Conservation (phyloP, 192 early-diverging fungal genomes). For the Coemansia sp. region DNA sequence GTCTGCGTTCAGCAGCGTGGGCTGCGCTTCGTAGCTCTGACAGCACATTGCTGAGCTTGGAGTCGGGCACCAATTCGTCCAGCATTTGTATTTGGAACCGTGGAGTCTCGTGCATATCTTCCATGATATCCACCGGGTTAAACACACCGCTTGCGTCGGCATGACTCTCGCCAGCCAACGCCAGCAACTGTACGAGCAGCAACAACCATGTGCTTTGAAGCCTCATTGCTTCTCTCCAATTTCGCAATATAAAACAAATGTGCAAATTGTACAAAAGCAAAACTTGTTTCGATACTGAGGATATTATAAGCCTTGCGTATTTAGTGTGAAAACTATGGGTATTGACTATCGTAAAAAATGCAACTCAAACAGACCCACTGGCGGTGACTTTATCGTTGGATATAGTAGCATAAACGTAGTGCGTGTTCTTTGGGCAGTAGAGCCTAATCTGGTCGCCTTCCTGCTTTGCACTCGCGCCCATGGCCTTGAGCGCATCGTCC, state of each 20-base stretch:
- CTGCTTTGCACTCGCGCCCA: slow-evolving; percentile 5
- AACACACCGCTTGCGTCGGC: slow-evolving; percentile 3
- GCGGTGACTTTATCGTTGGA: slow-evolving; percentile 2
- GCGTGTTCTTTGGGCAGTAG: slow-evolving; percentile 12
- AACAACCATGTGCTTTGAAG: neutral
- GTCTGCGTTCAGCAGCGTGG: neutral
- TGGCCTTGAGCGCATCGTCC: slow-evolving; percentile 5
- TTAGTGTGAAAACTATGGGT: no score
- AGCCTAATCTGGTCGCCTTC: slow-evolving; percentile 12
- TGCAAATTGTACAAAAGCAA: neutral
- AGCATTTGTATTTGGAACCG: slow-evolving; percentile 32
- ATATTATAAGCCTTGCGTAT: no score
- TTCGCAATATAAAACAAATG: neutral
- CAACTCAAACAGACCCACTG: neutral
- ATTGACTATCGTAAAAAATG: no score
- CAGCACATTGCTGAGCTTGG: slow-evolving; percentile 17
- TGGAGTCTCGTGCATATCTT: slow-evolving; percentile 34
- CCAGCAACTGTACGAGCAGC: neutral
- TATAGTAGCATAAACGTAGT: slow-evolving; percentile 12
- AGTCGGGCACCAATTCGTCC: slow-evolving; percentile 23
- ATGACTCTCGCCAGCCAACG: neutral
- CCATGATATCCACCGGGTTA: slow-evolving; percentile 32
- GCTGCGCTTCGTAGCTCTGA: slow-evolving; percentile 1
- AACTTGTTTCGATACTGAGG: neutral
- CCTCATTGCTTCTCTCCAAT: neutral